Percentiles rank a stretch among this genome's conserved stretches.
Conservation (phyloP, 768 basidiomycete genomes). For the Coprinellus micaceus region DNA sequence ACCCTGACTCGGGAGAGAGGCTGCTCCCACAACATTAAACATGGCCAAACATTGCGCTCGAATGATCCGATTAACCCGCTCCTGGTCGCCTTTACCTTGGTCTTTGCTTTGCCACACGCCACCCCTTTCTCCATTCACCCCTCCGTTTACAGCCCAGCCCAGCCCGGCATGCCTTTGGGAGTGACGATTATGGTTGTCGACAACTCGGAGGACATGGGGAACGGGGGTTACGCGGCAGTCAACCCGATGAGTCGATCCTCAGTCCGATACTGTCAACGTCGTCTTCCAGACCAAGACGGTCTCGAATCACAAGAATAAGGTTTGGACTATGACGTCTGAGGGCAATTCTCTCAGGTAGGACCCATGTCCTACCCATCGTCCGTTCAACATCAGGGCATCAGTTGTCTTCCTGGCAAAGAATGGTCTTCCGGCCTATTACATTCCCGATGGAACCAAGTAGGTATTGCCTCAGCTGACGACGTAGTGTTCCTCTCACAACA, state of each 20-base stretch:
- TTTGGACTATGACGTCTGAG: slow-evolving; percentile 97
- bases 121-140: slow-evolving; percentile 2
- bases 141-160: slow-evolving; percentile 3
- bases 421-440: slow-evolving; percentile 15
- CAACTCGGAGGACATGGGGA: slow-evolving; percentile 97
- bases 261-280: slow-evolving; percentile 85
- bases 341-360: too few species aligned
- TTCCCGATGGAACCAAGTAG: slow-evolving; percentile 21
- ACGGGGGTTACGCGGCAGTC: slow-evolving; percentile 89
- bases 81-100: too few species aligned
- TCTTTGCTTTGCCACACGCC: slow-evolving; percentile 1
- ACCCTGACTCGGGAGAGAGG: too few species aligned
- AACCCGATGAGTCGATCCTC: slow-evolving; percentile 84
- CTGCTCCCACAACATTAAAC: background rate
- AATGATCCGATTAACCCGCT: slow-evolving; percentile 6
- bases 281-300: slow-evolving; percentile 92
- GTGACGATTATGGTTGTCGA: slow-evolving; percentile 97
- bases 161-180: slow-evolving; percentile 83
- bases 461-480: slow-evolving; percentile 16
- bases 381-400: slow-evolving; percentile 25
- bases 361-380: too few species aligned
- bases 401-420: slow-evolving; percentile 13
- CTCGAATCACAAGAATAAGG: slow-evolving; percentile 96
- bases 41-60: slow-evolving; percentile 19
- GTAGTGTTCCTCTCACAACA: slow-evolving; percentile 57